Percentiles rank a stretch among this genome's conserved stretches.
Conservation (phyloP, 2,329 filamentous ascomycete species). For the Aureobasidium sp. region DNA sequence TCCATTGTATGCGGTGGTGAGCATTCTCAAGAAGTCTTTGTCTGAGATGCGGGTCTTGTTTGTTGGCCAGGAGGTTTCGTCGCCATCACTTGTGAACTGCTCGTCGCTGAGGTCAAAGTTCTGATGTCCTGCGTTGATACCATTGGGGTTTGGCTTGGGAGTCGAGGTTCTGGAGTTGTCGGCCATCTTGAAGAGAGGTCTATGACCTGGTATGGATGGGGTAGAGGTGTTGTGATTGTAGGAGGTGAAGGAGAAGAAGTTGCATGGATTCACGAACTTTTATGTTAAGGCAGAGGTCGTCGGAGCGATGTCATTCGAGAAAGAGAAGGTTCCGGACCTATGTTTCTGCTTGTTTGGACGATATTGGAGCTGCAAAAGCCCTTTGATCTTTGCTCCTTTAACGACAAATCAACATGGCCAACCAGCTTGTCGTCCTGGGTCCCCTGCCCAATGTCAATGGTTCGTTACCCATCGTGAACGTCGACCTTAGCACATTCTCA, state of each 20-base stretch:
- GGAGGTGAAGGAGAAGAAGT: neutral
- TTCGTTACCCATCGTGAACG: neutral
- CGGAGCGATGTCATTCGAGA: neutral
- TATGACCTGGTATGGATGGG: neutral
- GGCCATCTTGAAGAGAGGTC: neutral
- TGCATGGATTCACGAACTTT: neutral
- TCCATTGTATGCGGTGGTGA: neutral
- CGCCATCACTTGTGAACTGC: neutral
- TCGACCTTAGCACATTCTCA: neutral
- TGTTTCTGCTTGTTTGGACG: neutral
- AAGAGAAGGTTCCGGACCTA: neutral
- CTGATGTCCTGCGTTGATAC: neutral
- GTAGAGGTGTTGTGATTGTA: neutral
- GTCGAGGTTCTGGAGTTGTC: neutral
- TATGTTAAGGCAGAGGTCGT: neutral
- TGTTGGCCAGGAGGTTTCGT: neutral
- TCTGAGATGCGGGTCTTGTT: neutral
- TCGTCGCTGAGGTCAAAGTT: conserved; percentile 7
- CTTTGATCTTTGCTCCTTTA: neutral
- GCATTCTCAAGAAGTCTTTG: neutral
- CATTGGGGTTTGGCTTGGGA: neutral
- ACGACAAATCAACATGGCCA: neutral
- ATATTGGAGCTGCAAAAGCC: neutral
- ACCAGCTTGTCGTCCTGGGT: neutral
- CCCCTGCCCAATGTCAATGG: neutral